Percentiles rank a stretch among this genome's conserved stretches.
Evolutionary conservation across 208 protist genomes (phyloP).

Genomic region (Kentomonas sorsogonicus): DNA sequence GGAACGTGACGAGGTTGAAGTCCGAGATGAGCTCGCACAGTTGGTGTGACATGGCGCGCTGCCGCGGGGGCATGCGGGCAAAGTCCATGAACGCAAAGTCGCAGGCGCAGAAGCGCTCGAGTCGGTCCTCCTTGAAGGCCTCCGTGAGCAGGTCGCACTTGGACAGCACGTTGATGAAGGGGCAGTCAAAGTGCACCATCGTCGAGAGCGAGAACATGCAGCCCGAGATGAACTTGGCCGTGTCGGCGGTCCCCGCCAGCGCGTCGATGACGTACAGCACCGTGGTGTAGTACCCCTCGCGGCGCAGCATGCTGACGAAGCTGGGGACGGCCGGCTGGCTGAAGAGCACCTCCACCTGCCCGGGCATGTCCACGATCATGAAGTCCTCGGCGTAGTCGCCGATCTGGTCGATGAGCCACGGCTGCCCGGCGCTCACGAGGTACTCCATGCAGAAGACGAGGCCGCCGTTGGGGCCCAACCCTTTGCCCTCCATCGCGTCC

Average conservation of each 20-base stretch:
- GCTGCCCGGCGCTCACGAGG: conserved; percentile 86
- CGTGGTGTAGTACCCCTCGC: conserved; percentile 72
- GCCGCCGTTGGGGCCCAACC: conserved; percentile 98
- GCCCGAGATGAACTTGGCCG: conserved; percentile 87
- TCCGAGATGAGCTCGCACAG: conserved; percentile 64
- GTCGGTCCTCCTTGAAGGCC: conserved; percentile 54
- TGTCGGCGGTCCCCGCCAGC: conserved; percentile 73
- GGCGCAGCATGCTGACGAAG: conserved; percentile 78
- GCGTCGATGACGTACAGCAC: conserved; percentile 88
- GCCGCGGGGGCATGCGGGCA: conserved; percentile 48
- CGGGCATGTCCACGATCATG: conserved; percentile 98
- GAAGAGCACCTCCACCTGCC: conserved; percentile 99
- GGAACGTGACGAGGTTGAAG: conserved; percentile 81
- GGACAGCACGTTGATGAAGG: conserved; percentile 88
- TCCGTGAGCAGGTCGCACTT: conserved; percentile 85
- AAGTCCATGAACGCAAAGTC: conserved; percentile 86
- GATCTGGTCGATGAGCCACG: conserved; percentile 94
- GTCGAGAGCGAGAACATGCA: conserved; percentile 87
- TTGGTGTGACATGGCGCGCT: conserved; percentile 62
- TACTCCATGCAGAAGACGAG: conserved; percentile 99
- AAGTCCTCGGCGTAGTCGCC: conserved; percentile 94
- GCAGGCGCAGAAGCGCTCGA: conserved; percentile 85
- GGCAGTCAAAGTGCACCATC: conserved; percentile 90
- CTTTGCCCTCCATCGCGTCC: conserved; percentile 87
- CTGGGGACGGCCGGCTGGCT: conserved; percentile 90